Percentiles rank a stretch among this genome's conserved stretches.
Evolutionary conservation across 1,284 basidiomycete species (phyloP).

Genomic region (Austroboletus olivaceoglutinosus): DNA sequence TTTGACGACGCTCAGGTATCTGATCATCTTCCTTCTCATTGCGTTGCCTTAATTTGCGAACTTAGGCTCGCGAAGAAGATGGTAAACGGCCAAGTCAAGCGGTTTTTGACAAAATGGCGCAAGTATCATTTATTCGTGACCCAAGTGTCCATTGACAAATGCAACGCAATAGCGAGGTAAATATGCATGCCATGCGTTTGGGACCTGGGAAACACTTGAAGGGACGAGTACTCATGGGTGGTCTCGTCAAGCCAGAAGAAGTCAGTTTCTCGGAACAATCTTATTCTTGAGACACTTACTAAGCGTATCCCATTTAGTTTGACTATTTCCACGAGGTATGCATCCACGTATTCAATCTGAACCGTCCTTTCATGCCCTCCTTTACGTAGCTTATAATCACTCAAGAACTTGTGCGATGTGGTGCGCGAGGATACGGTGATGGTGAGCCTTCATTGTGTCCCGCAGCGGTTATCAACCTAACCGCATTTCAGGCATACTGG

Average conservation of each 20-base stretch:
- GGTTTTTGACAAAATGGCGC: constrained; percentile 74
- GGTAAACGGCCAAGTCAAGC: constrained; percentile 68
- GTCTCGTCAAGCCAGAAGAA: constrained; percentile 83
- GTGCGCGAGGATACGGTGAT: constrained; percentile 73
- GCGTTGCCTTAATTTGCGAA: constrained; percentile 1
- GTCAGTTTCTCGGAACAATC: constrained; percentile 39
- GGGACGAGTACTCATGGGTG: constrained; percentile 79
- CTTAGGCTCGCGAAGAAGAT: constrained; percentile 67
- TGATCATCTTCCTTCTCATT: not conserved
- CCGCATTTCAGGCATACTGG: constrained; percentile 52
- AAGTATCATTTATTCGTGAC: constrained; percentile 22
- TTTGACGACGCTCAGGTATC: constrained; percentile 47
- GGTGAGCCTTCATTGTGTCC: constrained; percentile 29
- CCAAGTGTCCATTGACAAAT: not conserved
- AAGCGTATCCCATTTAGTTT: constrained; percentile 38
- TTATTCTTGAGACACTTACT: not conserved
- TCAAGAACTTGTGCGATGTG: constrained; percentile 79
- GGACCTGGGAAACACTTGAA: constrained; percentile 85
- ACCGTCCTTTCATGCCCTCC: constrained; percentile 2
- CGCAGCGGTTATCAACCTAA: not conserved
- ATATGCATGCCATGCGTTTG: constrained; percentile 87
- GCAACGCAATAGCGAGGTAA: constrained; percentile 47
- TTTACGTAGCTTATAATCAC: constrained; percentile 68
- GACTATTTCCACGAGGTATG: constrained; percentile 81
- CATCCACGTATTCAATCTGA: not conserved